Percentiles rank a stretch among this genome's conserved stretches.
These are phyloP conservation scores for Saccharomyces hybrid DNA, from an alignment of 1,139 yeast genomes.

Conservation along the genomic window DNA sequence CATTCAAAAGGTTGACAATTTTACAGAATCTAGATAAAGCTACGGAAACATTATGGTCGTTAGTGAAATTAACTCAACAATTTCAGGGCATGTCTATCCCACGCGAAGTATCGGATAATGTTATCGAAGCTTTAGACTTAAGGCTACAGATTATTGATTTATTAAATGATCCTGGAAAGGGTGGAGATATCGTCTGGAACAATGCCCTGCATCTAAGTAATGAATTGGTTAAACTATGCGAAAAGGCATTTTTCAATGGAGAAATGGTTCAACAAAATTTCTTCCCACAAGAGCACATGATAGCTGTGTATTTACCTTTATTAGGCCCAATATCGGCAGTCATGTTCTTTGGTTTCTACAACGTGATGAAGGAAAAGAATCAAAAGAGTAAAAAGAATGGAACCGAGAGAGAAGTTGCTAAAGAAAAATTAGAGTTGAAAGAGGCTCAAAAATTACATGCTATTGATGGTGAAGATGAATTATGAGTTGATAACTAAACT, in stretches of 20 bases:
- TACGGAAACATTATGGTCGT: slow-evolving; percentile 57
- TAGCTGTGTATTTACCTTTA: slow-evolving; percentile 86
- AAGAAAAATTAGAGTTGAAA: background rate
- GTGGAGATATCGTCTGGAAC: slow-evolving; percentile 32
- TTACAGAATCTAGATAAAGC: slow-evolving; percentile 46
- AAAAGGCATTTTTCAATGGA: slow-evolving; percentile 81
- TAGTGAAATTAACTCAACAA: slow-evolving; percentile 57
- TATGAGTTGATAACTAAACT: background rate
- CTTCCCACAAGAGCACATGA: slow-evolving; percentile 89
- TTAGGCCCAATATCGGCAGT: slow-evolving; percentile 79
- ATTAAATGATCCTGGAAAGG: slow-evolving; percentile 22
- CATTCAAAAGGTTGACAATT: slow-evolving; percentile 48
- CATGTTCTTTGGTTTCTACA: slow-evolving; percentile 47
- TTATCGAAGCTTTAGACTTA: slow-evolving; percentile 29
- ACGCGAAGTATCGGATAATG: slow-evolving; percentile 31
- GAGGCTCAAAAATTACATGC: background rate
- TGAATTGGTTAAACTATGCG: slow-evolving; percentile 48
- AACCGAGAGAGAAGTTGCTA: slow-evolving; percentile 6
- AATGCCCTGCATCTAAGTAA: slow-evolving; percentile 49
- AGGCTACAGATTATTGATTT: slow-evolving; percentile 29
- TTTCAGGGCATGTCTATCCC: slow-evolving; percentile 82
- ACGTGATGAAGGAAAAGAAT: slow-evolving; percentile 35
- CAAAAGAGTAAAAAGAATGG: background rate
- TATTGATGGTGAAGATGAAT: slow-evolving; percentile 31
- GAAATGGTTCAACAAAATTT: slow-evolving; percentile 93